phyloP scores from a whole-genome alignment of 805 yeast genomes.

The Isabelozyma rhagii region DNA sequence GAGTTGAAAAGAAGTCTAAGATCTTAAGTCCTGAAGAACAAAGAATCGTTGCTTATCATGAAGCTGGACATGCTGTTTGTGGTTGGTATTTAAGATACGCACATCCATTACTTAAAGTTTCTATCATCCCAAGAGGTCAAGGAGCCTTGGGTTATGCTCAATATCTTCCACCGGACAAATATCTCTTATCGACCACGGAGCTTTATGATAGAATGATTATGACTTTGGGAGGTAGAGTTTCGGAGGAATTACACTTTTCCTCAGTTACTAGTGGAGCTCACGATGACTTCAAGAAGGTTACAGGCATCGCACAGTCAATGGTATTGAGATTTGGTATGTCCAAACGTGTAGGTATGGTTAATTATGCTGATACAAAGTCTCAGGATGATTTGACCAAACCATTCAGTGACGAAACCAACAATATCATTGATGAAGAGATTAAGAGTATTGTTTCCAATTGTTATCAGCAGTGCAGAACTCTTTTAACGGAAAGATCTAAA shows the following conservation, averaged over 20 bases:
- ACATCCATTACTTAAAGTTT: conserved; percentile 91
- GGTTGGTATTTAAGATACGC: conserved; percentile 94
- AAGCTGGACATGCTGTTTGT: conserved; percentile 98
- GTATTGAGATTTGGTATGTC: conserved; percentile 93
- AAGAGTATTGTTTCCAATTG: conserved; percentile 74
- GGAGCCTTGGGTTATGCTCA: conserved; percentile 98
- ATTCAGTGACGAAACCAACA: conserved; percentile 83
- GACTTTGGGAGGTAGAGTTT: conserved; percentile 96
- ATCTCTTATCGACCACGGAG: conserved; percentile 72
- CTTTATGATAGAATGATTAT: conserved; percentile 88
- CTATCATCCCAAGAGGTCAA: conserved; percentile 95
- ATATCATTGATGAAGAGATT: conserved; percentile 78
- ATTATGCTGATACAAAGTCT: conserved; percentile 64
- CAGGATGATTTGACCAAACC: conserved; percentile 76
- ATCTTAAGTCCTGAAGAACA: conserved; percentile 84
- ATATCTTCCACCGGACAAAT: conserved; percentile 90
- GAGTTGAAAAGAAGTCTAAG: conserved; percentile 86
- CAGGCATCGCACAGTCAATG: conserved; percentile 91
- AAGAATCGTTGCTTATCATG: conserved; percentile 91
- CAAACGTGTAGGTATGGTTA: conserved; percentile 76
- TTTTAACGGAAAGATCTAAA: conserved; percentile 65
- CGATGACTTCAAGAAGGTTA: conserved; percentile 94
- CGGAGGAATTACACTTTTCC: conserved; percentile 88
- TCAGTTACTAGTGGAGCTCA: conserved; percentile 96
- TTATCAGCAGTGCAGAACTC: conserved; percentile 63